These are phyloP conservation scores for Monascus purpureus DNA, from an alignment of 495 filamentous ascomycete species.

Conservation along the genomic window DNA sequence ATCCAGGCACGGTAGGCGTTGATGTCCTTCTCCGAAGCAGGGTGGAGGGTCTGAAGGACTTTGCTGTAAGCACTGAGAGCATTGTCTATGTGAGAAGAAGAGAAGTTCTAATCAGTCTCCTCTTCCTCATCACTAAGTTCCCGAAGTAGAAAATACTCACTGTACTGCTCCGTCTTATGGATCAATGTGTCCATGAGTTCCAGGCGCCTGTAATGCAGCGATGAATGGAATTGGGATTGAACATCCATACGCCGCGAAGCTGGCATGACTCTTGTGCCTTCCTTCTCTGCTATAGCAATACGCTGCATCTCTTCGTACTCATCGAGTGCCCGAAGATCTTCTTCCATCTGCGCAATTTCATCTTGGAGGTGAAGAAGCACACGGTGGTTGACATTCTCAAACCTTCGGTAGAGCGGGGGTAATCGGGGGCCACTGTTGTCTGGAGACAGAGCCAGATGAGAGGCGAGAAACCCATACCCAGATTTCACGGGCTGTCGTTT, in stretches of 20 bases:
- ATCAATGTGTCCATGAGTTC: constrained; percentile 58
- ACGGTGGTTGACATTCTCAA: constrained; percentile 73
- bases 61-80: constrained; percentile 55
- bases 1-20: constrained; percentile 55
- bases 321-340: constrained; percentile 58
- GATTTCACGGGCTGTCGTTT: constrained; percentile 17
- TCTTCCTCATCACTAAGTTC: too few relatives aligned
- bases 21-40: constrained; percentile 43
- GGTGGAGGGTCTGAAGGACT: constrained; percentile 38
- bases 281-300: constrained; percentile 36
- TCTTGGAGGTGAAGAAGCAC: constrained; percentile 78
- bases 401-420: constrained; percentile 70
- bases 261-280: constrained; percentile 31
- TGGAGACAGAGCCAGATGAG: constrained; percentile 36
- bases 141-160: constrained; percentile 32
- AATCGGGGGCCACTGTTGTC: constrained; percentile 23
- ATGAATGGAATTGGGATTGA: constrained; percentile 44
- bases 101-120: too few relatives aligned
- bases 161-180: constrained; percentile 71
- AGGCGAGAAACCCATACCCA: constrained; percentile 58
- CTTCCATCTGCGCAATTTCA: constrained; percentile 67
- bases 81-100: constrained; percentile 40
- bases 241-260: constrained; percentile 52
- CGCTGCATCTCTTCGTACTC: constrained; percentile 53
- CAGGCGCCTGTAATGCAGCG: constrained; percentile 58